phyloP scores from a whole-genome alignment of 345 rosid species.

The Tarenaya hassleriana region DNA sequence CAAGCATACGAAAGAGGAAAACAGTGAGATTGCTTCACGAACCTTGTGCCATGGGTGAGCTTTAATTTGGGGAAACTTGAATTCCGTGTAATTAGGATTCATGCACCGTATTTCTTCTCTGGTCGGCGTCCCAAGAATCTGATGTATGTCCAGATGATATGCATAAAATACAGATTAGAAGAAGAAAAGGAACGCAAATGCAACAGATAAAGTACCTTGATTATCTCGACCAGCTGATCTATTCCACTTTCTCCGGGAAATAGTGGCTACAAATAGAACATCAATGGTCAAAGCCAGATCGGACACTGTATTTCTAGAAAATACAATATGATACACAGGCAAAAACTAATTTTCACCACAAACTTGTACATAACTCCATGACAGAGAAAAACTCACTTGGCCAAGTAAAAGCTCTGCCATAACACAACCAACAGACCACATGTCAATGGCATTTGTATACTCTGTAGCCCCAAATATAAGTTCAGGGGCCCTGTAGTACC shows the following conservation, averaged over 20 bases:
- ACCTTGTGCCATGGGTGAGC: constrained; percentile 98
- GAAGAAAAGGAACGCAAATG: neutral
- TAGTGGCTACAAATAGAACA: constrained; percentile 53
- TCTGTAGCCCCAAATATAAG: constrained; percentile 94
- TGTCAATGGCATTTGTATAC: constrained; percentile 93
- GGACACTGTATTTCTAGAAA: no score
- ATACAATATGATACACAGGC: no score
- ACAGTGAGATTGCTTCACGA: neutral
- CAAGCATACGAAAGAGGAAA: neutral
- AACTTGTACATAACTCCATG: constrained; percentile 2
- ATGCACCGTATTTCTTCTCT: constrained; percentile 86
- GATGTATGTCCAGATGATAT: constrained; percentile 1
- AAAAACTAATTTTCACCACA: neutral
- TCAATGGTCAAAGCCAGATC: no score
- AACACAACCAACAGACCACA: constrained; percentile 97
- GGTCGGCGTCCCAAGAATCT: constrained; percentile 81
- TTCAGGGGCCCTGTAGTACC: constrained; percentile 93
- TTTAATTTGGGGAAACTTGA: constrained; percentile 88
- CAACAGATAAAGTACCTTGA: constrained; percentile 52
- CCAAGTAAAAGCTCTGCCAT: constrained; percentile 96
- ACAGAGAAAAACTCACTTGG: constrained; percentile 38
- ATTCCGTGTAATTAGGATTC: constrained; percentile 83
- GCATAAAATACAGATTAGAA: constrained; percentile 3
- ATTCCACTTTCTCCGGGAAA: constrained; percentile 99
- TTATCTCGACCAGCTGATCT: constrained; percentile 93